Conservation (phyloP, 352 stramenopile genomes). For the Labyrinthula sp. region DNA sequence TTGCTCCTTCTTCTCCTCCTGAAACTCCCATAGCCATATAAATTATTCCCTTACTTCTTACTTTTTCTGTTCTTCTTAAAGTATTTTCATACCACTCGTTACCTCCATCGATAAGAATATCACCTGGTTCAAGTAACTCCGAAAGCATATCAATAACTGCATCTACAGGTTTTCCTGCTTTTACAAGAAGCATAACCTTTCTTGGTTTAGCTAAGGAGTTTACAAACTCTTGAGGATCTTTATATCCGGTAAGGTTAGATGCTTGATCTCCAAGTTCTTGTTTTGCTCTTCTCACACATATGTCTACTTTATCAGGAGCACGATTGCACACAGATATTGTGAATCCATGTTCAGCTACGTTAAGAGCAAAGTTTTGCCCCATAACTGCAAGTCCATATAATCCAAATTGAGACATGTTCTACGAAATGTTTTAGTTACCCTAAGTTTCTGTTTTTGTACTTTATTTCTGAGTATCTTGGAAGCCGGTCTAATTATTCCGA, state of each 20-base stretch:
- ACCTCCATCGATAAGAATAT: slow-evolving; percentile 94
- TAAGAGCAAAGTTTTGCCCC: slow-evolving; percentile 96
- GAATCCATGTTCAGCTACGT: slow-evolving; percentile 93
- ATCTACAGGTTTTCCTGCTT: slow-evolving; percentile 86
- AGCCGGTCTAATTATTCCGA: no score
- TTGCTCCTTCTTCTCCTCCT: slow-evolving; percentile 86
- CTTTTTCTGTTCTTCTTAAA: slow-evolving; percentile 66
- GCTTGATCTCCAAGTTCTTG: slow-evolving; percentile 71
- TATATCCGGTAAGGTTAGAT: slow-evolving; percentile 58
- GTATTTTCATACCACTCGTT: slow-evolving; percentile 98
- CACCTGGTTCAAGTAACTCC: slow-evolving; percentile 47
- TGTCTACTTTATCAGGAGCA: slow-evolving; percentile 61
- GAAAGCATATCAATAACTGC: slow-evolving; percentile 42
- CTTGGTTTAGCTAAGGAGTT: slow-evolving; percentile 68
- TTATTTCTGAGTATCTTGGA: no score
- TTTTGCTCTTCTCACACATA: slow-evolving; percentile 70
- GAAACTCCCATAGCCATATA: slow-evolving; percentile 97
- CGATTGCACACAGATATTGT: slow-evolving; percentile 86
- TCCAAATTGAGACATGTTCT: slow-evolving; percentile 40
- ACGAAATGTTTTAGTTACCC: no score
- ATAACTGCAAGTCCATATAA: slow-evolving; percentile 74
- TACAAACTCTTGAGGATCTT: slow-evolving; percentile 58
- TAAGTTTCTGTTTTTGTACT: no score
- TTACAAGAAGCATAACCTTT: slow-evolving; percentile 93
- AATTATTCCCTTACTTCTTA: slow-evolving; percentile 76